These are phyloP conservation scores for Rhytidiadelphus loreus DNA, from an alignment of 225 moss, liverwort and hornwort species.

Conservation along the genomic window DNA sequence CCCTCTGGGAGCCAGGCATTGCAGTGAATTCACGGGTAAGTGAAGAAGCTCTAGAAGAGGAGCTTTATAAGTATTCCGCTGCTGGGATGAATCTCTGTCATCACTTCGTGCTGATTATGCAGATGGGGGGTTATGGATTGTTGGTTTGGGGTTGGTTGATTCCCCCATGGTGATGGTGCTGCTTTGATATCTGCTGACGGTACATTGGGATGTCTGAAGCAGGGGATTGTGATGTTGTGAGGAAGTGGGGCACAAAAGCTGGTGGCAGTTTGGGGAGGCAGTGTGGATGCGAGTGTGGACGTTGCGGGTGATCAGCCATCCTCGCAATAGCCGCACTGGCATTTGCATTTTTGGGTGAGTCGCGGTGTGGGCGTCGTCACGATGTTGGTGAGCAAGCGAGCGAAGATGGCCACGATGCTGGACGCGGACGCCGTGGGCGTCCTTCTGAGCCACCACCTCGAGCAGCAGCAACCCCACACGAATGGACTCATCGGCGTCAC, in stretches of 20 bases:
- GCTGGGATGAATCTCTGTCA: not conserved
- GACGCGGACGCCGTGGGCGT: not conserved
- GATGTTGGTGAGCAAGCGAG: constrained; percentile 26
- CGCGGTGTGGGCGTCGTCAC: not conserved
- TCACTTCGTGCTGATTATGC: not conserved
- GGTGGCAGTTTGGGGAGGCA: not conserved
- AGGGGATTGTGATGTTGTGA: not conserved
- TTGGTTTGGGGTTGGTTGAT: not conserved
- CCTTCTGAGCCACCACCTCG: constrained; percentile 4
- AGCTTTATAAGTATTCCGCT: not conserved
- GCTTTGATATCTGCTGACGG: not conserved
- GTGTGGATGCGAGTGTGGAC: not conserved
- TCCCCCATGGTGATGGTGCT: not conserved
- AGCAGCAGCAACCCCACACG: constrained; percentile 4
- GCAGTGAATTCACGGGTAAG: not conserved
- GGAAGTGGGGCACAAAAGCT: not conserved
- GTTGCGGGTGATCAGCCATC: not conserved
- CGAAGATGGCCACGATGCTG: constrained; percentile 10
- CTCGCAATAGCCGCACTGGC: not conserved
- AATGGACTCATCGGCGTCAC: constrained; percentile 16
- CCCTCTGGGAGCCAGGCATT: not conserved
- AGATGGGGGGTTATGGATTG: not conserved
- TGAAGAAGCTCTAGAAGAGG: not conserved
- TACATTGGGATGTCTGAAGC: not conserved
- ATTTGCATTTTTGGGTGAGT: not conserved